Base-by-base conservation (phyloP, 345 rosid genomes). In the Passiflora organensis region DNA sequence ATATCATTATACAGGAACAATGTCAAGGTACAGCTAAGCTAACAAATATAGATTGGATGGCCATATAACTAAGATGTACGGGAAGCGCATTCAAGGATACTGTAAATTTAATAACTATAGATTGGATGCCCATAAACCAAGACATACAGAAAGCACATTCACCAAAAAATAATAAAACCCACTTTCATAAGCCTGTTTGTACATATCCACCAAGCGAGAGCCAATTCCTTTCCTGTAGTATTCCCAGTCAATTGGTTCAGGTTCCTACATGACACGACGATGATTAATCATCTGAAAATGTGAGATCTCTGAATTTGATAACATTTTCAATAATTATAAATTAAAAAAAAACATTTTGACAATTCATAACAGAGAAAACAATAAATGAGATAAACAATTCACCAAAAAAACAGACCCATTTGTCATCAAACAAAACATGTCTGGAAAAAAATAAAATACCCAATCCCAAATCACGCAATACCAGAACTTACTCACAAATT, bases 221-320 rank as follows among this genome's bases (percentile, higher is more conserved):
- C 99, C 99, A 58, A 89, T 79, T 61, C 85, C 88, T 68, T 85
- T 89, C 59, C 97, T 80, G 62, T 89, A 89, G 67, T 72, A 80
- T 46, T 85, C 97, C 99, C 99, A 94, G 69, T 89, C 79, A 56
- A 94, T 62, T 15, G 97, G 99, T 62, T 87, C 96, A 32, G 97
- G 99, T 54, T 94, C 99, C 99, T 94, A 76, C 48, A 64, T 48
- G 14, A 39, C 13, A 13, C 24, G 20, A 49, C 14, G 18, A 39
- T 28, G n/a, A 18, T 8, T 4, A 59, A 25, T n/a, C 54, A 22
- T n/a, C 21, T 2, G 21, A 20, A 13, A 53, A 6, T 41, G 1
- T 5, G 32, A 23, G 34, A 48, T 48, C 34, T 20, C 34, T 14
- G n/a, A n/a, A n/a, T n/a, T n/a, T n/a, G 13, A 32, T 15, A 48